Evolutionary conservation across 148 eudicot genomes (phyloP).

Genomic region (Cornus florida): DNA sequence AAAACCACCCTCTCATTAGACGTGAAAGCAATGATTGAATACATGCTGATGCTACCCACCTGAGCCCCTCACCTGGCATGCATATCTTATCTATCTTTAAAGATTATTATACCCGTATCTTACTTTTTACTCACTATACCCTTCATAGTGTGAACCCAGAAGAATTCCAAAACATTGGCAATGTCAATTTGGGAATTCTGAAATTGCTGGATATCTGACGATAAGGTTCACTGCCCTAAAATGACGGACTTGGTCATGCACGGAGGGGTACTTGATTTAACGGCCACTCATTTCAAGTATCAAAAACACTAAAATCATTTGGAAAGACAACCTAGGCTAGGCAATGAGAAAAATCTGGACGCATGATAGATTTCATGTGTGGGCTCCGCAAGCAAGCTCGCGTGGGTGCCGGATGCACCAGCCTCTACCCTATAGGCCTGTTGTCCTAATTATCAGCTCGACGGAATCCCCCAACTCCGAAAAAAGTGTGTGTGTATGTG

Average conservation of each 20-base stretch:
- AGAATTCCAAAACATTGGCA: neutral
- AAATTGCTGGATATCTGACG: too few relatives aligned
- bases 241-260: neutral
- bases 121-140: too few relatives aligned
- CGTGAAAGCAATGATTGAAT: too few relatives aligned
- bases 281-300: neutral
- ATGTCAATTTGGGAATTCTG: too few relatives aligned
- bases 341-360: neutral
- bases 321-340: neutral
- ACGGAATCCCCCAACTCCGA: slow-evolving; percentile 2
- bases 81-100: too few relatives aligned
- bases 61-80: too few relatives aligned
- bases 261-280: slow-evolving; percentile 28
- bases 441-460: slow-evolving; percentile 9
- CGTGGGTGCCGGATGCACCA: neutral
- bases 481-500: too few relatives aligned
- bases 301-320: neutral
- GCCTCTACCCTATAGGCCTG: neutral
- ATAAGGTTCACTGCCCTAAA: too few relatives aligned
- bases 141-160: neutral
- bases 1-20: too few relatives aligned
- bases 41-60: too few relatives aligned
- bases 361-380: slow-evolving; percentile 2
- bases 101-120: too few relatives aligned
- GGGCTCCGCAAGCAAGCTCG: slow-evolving; percentile 11